Evolutionary conservation across 495 filamentous ascomycete genomes (phyloP).

Genomic region (Trichocladium antarcticum): DNA sequence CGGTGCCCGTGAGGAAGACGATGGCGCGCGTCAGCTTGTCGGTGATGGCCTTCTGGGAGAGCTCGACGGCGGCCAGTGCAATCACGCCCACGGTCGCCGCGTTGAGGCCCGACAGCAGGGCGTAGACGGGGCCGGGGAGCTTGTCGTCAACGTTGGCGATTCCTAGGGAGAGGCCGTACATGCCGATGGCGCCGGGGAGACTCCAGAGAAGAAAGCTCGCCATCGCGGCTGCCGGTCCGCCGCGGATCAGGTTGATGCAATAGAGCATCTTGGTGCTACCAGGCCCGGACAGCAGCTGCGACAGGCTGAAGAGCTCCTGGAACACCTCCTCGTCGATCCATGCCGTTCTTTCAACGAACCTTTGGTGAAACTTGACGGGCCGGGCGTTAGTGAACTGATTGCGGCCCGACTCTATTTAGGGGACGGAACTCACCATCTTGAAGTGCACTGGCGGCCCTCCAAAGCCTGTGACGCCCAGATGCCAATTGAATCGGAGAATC

Average conservation of each 20-base stretch:
- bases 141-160: slow-evolving; percentile 48
- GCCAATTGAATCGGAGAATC: slow-evolving; percentile 43
- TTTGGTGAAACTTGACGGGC: slow-evolving; percentile 45
- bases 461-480: slow-evolving; percentile 61
- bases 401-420: too few species aligned
- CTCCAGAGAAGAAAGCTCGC: slow-evolving; percentile 62
- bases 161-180: slow-evolving; percentile 62
- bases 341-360: slow-evolving; percentile 52
- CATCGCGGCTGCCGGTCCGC: slow-evolving; percentile 51
- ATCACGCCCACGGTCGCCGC: slow-evolving; percentile 70
- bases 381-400: too few species aligned
- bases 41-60: slow-evolving; percentile 63
- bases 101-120: slow-evolving; percentile 68
- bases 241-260: slow-evolving; percentile 56
- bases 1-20: slow-evolving; percentile 56
- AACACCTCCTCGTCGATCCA: slow-evolving; percentile 77
- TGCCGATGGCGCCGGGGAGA: slow-evolving; percentile 65
- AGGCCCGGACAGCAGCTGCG: slow-evolving; percentile 65
- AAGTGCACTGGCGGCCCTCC: slow-evolving; percentile 65
- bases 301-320: slow-evolving; percentile 73
- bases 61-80: slow-evolving; percentile 63
- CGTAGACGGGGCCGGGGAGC: slow-evolving; percentile 58
- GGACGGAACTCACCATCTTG: slow-evolving; percentile 39
- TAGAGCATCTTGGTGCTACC: slow-evolving; percentile 73
- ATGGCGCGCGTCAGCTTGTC: slow-evolving; percentile 58